phyloP scores from a whole-genome alignment of 257 asterid species.

The Schizonepeta tenuifolia region DNA sequence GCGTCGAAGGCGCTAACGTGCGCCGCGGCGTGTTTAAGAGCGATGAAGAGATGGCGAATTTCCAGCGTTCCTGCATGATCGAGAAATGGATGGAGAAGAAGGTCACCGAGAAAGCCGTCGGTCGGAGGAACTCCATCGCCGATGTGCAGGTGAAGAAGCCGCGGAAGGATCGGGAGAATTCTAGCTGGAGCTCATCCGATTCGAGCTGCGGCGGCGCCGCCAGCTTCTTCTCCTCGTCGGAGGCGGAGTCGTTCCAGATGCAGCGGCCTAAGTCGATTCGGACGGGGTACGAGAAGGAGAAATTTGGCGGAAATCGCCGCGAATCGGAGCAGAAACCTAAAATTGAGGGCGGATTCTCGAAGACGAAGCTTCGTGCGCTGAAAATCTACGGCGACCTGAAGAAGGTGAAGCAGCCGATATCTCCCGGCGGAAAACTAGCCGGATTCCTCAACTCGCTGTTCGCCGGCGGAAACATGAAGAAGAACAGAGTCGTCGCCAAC shows the following conservation, averaged over 20 bases:
- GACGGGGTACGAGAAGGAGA: conserved; percentile 46
- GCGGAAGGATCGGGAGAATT: conserved; percentile 47
- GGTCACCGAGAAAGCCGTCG: conserved; percentile 43
- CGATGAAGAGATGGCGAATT: conserved; percentile 60
- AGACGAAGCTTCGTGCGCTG: conserved; percentile 71
- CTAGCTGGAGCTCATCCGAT: conserved; percentile 77
- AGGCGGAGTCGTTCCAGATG: conserved; percentile 51
- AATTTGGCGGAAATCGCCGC: conserved; percentile 20
- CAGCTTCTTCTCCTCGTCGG: conserved; percentile 61
- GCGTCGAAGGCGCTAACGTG: conserved; percentile 25
- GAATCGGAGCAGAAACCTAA: conserved; percentile 44
- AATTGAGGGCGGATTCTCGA: conserved; percentile 60
- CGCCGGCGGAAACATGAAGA: conserved; percentile 61
- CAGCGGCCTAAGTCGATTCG: conserved; percentile 69
- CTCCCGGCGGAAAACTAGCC: conserved; percentile 81
- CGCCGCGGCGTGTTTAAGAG: conserved; percentile 34
- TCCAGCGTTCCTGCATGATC: conserved; percentile 68
- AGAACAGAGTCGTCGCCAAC: conserved; percentile 42
- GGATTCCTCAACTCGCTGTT: conserved; percentile 78
- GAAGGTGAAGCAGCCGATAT: conserved; percentile 86
- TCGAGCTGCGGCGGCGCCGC: conserved; percentile 50
- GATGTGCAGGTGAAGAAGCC: conserved; percentile 51
- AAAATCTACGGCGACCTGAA: conserved; percentile 80
- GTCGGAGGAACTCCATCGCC: conserved; percentile 52
- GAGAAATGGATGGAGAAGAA: conserved; percentile 94